Conservation (phyloP, 768 basidiomycete species). For the Polyporus arcularius region DNA sequence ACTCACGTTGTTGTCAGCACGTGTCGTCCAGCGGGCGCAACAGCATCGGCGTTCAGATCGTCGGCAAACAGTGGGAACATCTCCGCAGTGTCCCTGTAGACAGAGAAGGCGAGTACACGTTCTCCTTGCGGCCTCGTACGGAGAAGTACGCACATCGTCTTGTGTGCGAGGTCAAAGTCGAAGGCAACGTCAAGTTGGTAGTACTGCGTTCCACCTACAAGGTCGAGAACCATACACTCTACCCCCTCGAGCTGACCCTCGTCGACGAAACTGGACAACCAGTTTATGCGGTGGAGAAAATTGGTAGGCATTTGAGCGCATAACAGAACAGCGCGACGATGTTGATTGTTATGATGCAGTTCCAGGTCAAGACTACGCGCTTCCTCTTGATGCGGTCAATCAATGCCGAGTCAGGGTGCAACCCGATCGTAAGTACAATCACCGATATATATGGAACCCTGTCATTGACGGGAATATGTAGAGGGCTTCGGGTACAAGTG, state of each 20-base stretch:
- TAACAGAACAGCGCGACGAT: neutral
- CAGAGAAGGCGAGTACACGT: slow-evolving; percentile 88
- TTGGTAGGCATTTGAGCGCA: slow-evolving; percentile 47
- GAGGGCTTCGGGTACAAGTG: slow-evolving; percentile 97
- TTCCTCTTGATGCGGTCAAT: slow-evolving; percentile 89
- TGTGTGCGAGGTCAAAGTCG: slow-evolving; percentile 85
- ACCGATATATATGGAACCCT: neutral
- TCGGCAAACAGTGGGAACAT: slow-evolving; percentile 88
- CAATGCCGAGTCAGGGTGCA: slow-evolving; percentile 82
- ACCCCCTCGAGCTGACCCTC: slow-evolving; percentile 89
- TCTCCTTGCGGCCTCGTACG: slow-evolving; percentile 77
- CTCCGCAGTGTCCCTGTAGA: slow-evolving; percentile 89
- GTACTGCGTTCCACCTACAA: slow-evolving; percentile 92
- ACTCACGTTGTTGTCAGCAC: slow-evolving; percentile 34
- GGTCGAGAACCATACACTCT: slow-evolving; percentile 87
- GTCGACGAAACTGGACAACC: slow-evolving; percentile 86
- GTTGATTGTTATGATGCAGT: slow-evolving; percentile 36
- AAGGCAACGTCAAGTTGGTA: slow-evolving; percentile 92
- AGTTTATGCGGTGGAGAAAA: slow-evolving; percentile 78
- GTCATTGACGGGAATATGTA: slow-evolving; percentile 32
- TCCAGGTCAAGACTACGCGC: slow-evolving; percentile 83
- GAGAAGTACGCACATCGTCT: slow-evolving; percentile 78
- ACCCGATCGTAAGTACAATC: slow-evolving; percentile 79
- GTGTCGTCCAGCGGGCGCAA: slow-evolving; percentile 66
- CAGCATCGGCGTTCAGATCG: slow-evolving; percentile 80